A percentile compares a stretch with the other conserved stretches of the same genome.
phyloP scores from a whole-genome alignment of 2,329 filamentous ascomycete species.

The Ilyonectria robusta region DNA sequence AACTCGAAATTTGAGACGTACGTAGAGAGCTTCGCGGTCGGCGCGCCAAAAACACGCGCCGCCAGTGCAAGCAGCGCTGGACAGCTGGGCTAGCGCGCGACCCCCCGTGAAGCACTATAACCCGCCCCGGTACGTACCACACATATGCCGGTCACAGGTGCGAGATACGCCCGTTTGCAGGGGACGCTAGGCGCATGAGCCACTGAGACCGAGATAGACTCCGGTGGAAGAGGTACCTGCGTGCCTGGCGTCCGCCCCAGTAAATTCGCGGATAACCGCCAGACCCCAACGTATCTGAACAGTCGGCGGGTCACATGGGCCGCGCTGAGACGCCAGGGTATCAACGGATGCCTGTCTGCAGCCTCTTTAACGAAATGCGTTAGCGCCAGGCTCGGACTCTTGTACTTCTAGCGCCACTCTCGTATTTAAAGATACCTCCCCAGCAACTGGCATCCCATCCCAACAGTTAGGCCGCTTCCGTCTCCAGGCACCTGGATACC shows the following conservation, averaged over 20 bases:
- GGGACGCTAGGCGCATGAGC: constrained; percentile 6
- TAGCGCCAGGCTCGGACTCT: not conserved
- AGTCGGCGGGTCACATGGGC: constrained; percentile 36
- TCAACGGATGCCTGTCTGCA: not conserved
- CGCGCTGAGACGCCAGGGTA: constrained; percentile 16
- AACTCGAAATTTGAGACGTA: constrained; percentile 27
- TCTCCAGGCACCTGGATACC: constrained; percentile 21
- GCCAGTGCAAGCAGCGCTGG: constrained; percentile 4
- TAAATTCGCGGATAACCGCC: constrained; percentile 14
- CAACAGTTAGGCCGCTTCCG: constrained; percentile 17
- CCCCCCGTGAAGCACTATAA: constrained; percentile 40
- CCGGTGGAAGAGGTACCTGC: constrained; percentile 7
- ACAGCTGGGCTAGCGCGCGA: not conserved
- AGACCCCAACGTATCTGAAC: constrained; percentile 15
- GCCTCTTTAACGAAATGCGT: not conserved
- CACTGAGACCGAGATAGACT: constrained; percentile 8
- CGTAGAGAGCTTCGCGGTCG: constrained; percentile 25
- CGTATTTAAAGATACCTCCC: constrained; percentile 5
- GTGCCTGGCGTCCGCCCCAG: constrained; percentile 8
- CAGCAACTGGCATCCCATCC: not conserved
- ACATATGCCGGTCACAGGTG: not conserved
- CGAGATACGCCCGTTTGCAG: not conserved
- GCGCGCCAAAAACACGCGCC: constrained; percentile 34
- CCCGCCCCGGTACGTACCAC: constrained; percentile 14
- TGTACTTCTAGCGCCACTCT: not conserved